These are phyloP conservation scores for Fusarium anthophilum DNA, from an alignment of 2,329 filamentous ascomycete species.

Conservation along the genomic window DNA sequence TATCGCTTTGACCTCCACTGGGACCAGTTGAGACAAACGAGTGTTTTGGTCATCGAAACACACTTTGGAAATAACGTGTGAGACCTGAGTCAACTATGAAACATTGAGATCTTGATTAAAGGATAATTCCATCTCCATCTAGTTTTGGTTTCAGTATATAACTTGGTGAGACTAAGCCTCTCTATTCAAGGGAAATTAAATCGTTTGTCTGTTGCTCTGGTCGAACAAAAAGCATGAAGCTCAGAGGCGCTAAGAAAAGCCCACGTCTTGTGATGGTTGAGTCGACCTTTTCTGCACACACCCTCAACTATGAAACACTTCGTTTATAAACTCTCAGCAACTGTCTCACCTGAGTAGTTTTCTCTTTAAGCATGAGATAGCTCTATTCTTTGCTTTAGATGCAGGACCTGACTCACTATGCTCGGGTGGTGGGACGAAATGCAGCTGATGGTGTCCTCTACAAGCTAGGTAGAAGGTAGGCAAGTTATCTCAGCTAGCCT, in stretches of 20 bases:
- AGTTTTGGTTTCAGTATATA: not conserved
- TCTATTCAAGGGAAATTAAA: not conserved
- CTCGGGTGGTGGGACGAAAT: conserved; percentile 1
- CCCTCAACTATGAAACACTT: conserved; percentile 18
- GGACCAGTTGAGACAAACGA: conserved; percentile 12
- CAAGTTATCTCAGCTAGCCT: conserved; percentile 36
- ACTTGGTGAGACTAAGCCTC: not conserved
- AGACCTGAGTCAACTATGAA: conserved; percentile 14
- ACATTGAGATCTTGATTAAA: conserved; percentile 1
- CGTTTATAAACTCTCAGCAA: not conserved
- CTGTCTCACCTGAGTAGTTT: not conserved
- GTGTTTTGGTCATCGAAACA: conserved; percentile 9
- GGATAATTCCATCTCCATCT: not conserved
- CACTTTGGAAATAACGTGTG: not conserved
- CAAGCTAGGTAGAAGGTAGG: conserved; percentile 7
- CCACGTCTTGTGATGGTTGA: not conserved
- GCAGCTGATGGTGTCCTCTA: conserved; percentile 28
- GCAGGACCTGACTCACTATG: conserved; percentile 13
- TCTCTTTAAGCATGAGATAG: not conserved
- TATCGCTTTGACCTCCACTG: not conserved
- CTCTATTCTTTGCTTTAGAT: not conserved
- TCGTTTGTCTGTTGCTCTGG: conserved; percentile 16
- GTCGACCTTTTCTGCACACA: not conserved
- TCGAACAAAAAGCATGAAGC: not conserved
- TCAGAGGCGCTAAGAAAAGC: conserved; percentile 2